Base-by-base conservation (phyloP, 2,329 filamentous ascomycete genomes). In the Neobulgaria alba region DNA sequence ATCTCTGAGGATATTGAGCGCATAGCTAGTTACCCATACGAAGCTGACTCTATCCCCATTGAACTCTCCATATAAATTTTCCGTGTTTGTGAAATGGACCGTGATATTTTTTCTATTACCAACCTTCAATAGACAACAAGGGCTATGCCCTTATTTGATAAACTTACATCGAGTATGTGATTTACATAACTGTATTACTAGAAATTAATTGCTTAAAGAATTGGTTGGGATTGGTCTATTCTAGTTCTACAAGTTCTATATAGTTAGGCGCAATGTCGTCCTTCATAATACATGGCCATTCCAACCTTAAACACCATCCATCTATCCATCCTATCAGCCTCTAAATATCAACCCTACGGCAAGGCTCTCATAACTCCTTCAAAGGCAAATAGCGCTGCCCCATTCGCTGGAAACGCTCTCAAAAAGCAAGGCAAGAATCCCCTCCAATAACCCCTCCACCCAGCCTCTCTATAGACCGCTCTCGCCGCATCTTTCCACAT, bases 351-450 rank as follows among this genome's bases (percentile, higher is more conserved):
- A n/a, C n/a, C n/a, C n/a, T n/a, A n/a, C 34, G 57, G 57, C 54
- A 82, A 61, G 10, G 67, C 58, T 51, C 87, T 76, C 85, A 95
- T 90, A 39, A 92, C 84, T 2, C 82, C 85, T 63, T 98, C 92
- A 69, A 96, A 96, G 19, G 85, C 89, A 39, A 95, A 79, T 58
- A 96, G 64, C 2, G 92, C 90, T 76, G 92, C 83, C 0, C 89
- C 92, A 68, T 96, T 96, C 17, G 92, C 90, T 10, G 92, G 92
- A 61, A 96, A 96, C 3, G 92, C 92, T 50, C 92, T 71, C 59
- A 96, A 61, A 60, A 96, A 95, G 61, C 90, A 96, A 2, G 92
- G 92, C 57, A 94, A 57, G 57, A 98, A 98, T 0, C 92, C 92
- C 52, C 92, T 75, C 82, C 88, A 96, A 61, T 88, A 96, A 0